phyloP scores from a whole-genome alignment of 306 rosid genomes.

The Myrica gale region DNA sequence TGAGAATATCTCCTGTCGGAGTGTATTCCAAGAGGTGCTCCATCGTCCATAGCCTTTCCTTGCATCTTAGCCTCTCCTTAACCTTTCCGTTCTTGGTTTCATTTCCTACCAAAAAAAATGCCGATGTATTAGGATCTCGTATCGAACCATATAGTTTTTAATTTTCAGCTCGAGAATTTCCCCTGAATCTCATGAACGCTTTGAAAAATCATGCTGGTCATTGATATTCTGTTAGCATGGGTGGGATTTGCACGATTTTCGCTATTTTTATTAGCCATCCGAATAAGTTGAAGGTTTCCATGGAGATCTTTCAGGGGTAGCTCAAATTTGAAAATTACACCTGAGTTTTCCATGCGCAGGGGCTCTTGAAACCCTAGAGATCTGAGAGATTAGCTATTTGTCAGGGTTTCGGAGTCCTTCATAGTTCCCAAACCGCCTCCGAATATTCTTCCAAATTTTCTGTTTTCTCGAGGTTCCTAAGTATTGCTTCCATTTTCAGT shows the following conservation, averaged over 20 bases:
- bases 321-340: background rate
- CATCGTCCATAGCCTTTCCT: background rate
- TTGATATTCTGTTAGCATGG: too few species aligned
- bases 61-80: background rate
- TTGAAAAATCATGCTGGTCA: too few species aligned
- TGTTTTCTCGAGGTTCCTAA: background rate
- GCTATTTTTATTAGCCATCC: too few species aligned
- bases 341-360: background rate
- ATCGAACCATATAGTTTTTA: too few species aligned
- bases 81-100: background rate
- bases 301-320: background rate
- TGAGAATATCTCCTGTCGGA: background rate
- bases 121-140: background rate
- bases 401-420: slow-evolving; percentile 7
- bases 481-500: background rate
- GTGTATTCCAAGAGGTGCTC: background rate
- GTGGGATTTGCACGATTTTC: too few species aligned
- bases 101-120: too few species aligned
- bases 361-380: background rate
- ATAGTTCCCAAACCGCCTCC: background rate
- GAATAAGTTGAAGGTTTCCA: background rate
- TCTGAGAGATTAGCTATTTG: background rate
- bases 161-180: background rate
- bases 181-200: background rate
- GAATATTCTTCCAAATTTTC: background rate